Evolutionary conservation across 2,329 filamentous ascomycete genomes (phyloP), one percentile per base, ranked within the genome.

Genomic region (Fusarium sp.): DNA sequence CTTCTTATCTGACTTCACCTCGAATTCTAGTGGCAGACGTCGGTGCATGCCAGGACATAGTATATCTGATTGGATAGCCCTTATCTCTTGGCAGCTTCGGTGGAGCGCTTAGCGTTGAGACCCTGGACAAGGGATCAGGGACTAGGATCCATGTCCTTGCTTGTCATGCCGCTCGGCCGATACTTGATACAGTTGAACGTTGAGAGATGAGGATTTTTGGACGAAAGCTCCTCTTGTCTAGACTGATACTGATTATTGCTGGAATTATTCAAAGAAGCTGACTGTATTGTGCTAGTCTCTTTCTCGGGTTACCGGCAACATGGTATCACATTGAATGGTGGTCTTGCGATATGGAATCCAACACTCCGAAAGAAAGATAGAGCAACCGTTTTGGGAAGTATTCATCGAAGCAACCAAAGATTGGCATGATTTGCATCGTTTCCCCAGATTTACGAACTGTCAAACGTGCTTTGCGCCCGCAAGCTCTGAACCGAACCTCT

Each of bases 1-100:
- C 41, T 53, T 50, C 71, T 74, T 74, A 74, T 74, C 64, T 69
- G 32, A 49, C 43, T 33, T 15, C 10, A 44, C 43, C 50, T 53
- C 57, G 45, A 60, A 51, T 56, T 57, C 56, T 40, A 48, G 65
- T 51, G 53, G 50, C 52, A 64, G 56, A 60, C 43, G 56, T 60
- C 35, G 61, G 59, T 53, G 55, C 63, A 44, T 62, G 62, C 67
- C 45, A 62, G 65, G 63, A 67, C 59, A 52, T 57, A 44, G n/a
- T 26, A 45, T 14, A 19, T 32, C 51, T 75, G 54, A 76, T 76
- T 76, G 75, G 75, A 14, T 33, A 22, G 41, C 45, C 46, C 75
- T 76, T 76, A 76, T 76, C 75, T 75, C 66, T 75, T 68, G 68
- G 67, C 67, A 67, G 60, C 56, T 66, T 62, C 37, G 37, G 59